Conservation (phyloP, 495 filamentous ascomycete genomes). For the Elaphomyces granulatus region DNA sequence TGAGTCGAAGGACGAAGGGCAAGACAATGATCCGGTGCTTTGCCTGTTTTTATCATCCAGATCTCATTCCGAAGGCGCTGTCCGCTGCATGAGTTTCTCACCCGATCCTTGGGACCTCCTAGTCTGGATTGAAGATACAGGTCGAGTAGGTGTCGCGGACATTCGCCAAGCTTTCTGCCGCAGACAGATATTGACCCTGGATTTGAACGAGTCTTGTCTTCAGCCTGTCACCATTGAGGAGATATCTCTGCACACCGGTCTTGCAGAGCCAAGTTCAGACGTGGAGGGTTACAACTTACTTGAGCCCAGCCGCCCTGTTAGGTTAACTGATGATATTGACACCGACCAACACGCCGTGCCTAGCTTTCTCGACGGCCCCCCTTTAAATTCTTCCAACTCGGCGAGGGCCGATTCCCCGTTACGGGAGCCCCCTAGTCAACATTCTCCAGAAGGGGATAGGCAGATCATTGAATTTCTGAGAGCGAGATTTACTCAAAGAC, state of each 20-base stretch:
- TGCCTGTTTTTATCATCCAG: constrained; percentile 43
- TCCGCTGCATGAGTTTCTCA: constrained; percentile 82
- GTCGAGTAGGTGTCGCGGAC: constrained; percentile 72
- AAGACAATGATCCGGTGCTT: constrained; percentile 25
- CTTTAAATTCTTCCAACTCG: neutral
- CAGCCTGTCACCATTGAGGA: constrained; percentile 40
- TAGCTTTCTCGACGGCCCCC: constrained; percentile 16
- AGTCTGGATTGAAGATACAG: constrained; percentile 84
- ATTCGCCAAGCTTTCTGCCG: constrained; percentile 59
- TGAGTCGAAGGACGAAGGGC: constrained; percentile 18
- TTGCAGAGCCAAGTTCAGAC: constrained; percentile 11
- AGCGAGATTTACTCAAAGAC: constrained; percentile 25
- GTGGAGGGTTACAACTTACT: constrained; percentile 9
- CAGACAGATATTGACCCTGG: constrained; percentile 57
- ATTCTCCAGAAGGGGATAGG: constrained; percentile 41
- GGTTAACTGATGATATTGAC: constrained; percentile 12
- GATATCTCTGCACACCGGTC: constrained; percentile 10
- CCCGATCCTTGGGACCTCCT: constrained; percentile 84
- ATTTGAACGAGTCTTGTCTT: constrained; percentile 37
- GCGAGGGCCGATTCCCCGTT: constrained; percentile 1
- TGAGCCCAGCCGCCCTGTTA: constrained; percentile 13
- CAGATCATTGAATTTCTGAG: constrained; percentile 44
- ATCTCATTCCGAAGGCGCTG: constrained; percentile 45
- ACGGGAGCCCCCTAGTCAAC: constrained; percentile 28
- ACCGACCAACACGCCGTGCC: constrained; percentile 19